These are phyloP conservation scores for Fusarium sp. DNA, from an alignment of 2,329 filamentous ascomycete species.

Conservation along the genomic window DNA sequence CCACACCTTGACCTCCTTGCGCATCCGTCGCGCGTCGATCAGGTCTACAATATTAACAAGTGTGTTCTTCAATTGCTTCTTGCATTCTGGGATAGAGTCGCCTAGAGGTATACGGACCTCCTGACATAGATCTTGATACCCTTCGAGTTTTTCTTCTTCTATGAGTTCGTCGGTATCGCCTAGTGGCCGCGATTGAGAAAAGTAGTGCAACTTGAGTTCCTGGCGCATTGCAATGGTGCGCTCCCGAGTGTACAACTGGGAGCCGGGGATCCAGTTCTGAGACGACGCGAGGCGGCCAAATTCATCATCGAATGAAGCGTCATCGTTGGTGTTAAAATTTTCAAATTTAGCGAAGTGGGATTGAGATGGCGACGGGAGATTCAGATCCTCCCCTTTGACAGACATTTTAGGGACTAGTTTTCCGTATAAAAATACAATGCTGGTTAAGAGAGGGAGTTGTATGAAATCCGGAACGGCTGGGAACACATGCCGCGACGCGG, in stretches of 20 bases:
- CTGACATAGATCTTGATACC: slow-evolving; percentile 43
- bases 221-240: slow-evolving; percentile 48
- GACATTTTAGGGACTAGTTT: neutral
- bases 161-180: slow-evolving; percentile 6
- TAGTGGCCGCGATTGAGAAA: slow-evolving; percentile 36
- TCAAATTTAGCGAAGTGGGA: slow-evolving; percentile 48
- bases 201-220: slow-evolving; percentile 46
- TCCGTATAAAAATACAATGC: neutral
- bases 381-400: neutral
- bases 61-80: slow-evolving; percentile 38
- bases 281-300: slow-evolving; percentile 48
- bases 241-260: slow-evolving; percentile 43
- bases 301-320: slow-evolving; percentile 46
- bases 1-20: slow-evolving; percentile 42
- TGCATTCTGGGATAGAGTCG: slow-evolving; percentile 37
- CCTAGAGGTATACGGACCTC: slow-evolving; percentile 41
- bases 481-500: too few relatives aligned
- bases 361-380: slow-evolving; percentile 32
- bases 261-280: slow-evolving; percentile 46
- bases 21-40: slow-evolving; percentile 46
- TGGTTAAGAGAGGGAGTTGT: neutral
- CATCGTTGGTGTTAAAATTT: slow-evolving; percentile 45
- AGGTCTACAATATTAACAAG: slow-evolving; percentile 50
- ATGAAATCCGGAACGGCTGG: too few relatives aligned
- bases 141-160: slow-evolving; percentile 36